Evolutionary conservation across 1,284 basidiomycete genomes (phyloP), one percentile per base, ranked within the genome.

Genomic region (Ustilago loliicola): DNA sequence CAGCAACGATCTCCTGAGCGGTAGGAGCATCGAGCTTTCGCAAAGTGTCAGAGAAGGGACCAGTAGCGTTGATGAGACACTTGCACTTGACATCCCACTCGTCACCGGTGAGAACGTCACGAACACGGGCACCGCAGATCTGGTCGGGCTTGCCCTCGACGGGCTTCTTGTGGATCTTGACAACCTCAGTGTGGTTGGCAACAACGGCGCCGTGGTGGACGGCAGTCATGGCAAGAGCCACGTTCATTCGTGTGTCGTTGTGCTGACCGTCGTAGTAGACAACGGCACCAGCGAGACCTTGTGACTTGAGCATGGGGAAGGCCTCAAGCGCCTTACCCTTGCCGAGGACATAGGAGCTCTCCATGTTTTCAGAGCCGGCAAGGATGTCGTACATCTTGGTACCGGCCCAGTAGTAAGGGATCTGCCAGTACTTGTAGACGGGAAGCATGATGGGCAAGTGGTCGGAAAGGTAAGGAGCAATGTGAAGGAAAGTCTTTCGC

Each of bases 201-300:
- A 93, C 92, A 7, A 91, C 90, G 1, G 96, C 95, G 47, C 96
- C 96, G 72, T 94, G 92, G 83, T 95, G 94, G 50, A 98, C 94
- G 9, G 96, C 96, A 6, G 93, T 98, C 91, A 98, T 59, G 96
- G 90, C 1, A 30, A 86, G 79, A 15, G 96, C 94, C 62, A 98
- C 91, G 88, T 98, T 98, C 96, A 99, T 99, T 40, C 96, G 91
- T 6, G 96, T 93, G 85, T 99, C 96, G 83, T 98, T 99, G 88
- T 99, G 96, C 88, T 98, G 96, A 59, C 95, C 95, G 84, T 99
- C 96, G 80, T 98, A 98, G 88, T 98, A 98, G 55, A 98, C 96
- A 72, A 99, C 90, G 25, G 95, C 95, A 42, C 96, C 96, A 34
- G 95, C 94, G 19, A 98, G 90, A 29, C 94, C 95, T n/a, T 96